A percentile compares a stretch with the other conserved stretches of the same genome.
Evolutionary conservation across 2,329 filamentous ascomycete genomes (phyloP).

Genomic region (Microsporum audouinii): DNA sequence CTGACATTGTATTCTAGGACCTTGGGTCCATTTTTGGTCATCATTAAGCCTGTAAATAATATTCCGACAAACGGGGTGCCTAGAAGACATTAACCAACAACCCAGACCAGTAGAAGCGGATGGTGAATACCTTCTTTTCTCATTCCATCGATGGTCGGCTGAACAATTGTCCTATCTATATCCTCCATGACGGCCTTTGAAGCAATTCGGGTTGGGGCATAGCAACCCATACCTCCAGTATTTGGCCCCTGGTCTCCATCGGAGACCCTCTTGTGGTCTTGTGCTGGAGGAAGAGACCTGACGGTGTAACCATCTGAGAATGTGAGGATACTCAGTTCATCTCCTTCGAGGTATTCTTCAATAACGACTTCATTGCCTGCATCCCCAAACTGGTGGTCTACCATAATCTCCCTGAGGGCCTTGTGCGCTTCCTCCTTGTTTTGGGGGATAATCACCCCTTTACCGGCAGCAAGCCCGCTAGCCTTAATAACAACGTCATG

Average conservation of each 20-base stretch:
- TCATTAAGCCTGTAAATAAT: constrained; percentile 63
- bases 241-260: constrained; percentile 87
- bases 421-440: constrained; percentile 71
- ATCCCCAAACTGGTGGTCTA: constrained; percentile 70
- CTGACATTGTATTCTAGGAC: constrained; percentile 88
- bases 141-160: constrained; percentile 85
- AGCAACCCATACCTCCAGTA: constrained; percentile 96
- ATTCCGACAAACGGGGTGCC: constrained; percentile 36
- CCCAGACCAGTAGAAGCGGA: constrained; percentile 22
- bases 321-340: constrained; percentile 82
- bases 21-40: constrained; percentile 68
- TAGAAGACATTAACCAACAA: constrained; percentile 9
- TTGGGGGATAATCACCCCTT: constrained; percentile 82
- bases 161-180: constrained; percentile 71
- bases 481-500: constrained; percentile 89
- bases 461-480: constrained; percentile 79
- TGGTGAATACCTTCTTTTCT: constrained; percentile 54
- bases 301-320: constrained; percentile 86
- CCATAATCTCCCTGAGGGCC: constrained; percentile 82
- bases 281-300: constrained; percentile 72
- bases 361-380: constrained; percentile 89
- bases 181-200: constrained; percentile 62
- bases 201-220: constrained; percentile 76
- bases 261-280: constrained; percentile 91
- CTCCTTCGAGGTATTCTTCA: constrained; percentile 82